Evolutionary conservation across 768 basidiomycete genomes (phyloP).

Genomic region (Gyrodon lividus): DNA sequence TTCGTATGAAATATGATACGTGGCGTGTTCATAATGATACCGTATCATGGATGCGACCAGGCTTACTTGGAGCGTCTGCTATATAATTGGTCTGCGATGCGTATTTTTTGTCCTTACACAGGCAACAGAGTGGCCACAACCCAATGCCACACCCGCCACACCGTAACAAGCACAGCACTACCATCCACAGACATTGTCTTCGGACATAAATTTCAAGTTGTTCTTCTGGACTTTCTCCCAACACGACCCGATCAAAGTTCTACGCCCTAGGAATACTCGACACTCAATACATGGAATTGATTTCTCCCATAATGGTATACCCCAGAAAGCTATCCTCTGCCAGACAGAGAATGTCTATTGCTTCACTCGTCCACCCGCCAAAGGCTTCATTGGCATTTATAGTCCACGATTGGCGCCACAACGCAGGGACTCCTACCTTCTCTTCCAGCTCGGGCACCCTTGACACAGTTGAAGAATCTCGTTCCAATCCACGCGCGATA

Average conservation of each 20-base stretch:
- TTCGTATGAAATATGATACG: no score
- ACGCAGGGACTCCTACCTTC: not conserved
- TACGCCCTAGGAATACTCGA: not conserved
- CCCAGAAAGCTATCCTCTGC: not conserved
- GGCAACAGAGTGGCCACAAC: not conserved
- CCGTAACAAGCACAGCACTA: not conserved
- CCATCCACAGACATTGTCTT: not conserved
- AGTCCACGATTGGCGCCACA: not conserved
- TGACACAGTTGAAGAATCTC: no score
- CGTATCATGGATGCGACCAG: no score
- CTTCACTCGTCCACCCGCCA: not conserved
- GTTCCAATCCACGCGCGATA: no score
- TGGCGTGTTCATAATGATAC: no score
- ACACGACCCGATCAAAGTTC: not conserved
- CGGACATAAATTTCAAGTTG: no score
- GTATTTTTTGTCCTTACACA: not conserved
- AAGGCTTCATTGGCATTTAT: not conserved
- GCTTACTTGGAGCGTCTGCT: no score
- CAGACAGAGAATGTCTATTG: not conserved
- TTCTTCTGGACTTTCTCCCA: no score
- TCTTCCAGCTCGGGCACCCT: no score
- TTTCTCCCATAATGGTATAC: not conserved
- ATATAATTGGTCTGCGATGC: no score
- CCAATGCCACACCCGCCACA: not conserved
- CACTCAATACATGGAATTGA: not conserved